Conservation (phyloP, 2,329 filamentous ascomycete genomes). For the Cordyceps cateniannulata region DNA sequence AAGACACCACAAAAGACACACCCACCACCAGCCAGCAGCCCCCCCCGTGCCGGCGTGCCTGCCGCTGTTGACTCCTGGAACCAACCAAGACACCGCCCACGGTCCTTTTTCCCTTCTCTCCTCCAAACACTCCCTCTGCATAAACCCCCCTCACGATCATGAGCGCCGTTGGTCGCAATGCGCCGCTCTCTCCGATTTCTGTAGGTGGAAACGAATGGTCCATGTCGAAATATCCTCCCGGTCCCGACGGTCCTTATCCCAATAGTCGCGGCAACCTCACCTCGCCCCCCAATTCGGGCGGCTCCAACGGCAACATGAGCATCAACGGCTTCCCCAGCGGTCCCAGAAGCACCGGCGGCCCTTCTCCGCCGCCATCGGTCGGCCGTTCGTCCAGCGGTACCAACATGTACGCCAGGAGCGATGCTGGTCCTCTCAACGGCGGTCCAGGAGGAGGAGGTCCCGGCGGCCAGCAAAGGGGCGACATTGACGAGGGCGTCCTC, state of each 20-base stretch:
- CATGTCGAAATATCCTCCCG: conserved; percentile 57
- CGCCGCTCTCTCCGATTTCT: conserved; percentile 75
- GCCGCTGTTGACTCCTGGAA: conserved; percentile 9
- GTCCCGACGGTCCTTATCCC: conserved; percentile 47
- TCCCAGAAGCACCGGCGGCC: conserved; percentile 51
- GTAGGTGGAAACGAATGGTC: conserved; percentile 81
- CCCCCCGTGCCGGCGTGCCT: neutral
- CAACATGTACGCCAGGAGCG: conserved; percentile 59
- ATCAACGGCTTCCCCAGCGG: conserved; percentile 56
- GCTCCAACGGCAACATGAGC: conserved; percentile 47
- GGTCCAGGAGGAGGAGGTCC: neutral
- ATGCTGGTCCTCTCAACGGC: conserved; percentile 52
- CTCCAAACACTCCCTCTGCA: conserved; percentile 21
- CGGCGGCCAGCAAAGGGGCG: conserved; percentile 30
- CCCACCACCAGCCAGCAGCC: neutral
- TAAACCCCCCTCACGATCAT: conserved; percentile 40
- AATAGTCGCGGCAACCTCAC: conserved; percentile 53
- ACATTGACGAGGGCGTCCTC: conserved; percentile 58
- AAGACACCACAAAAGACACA: neutral
- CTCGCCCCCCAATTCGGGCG: conserved; percentile 64
- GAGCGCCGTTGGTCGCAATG: conserved; percentile 57
- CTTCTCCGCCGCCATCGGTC: conserved; percentile 85
- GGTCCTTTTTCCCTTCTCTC: conserved; percentile 4
- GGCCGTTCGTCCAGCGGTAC: conserved; percentile 79
- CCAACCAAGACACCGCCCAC: conserved; percentile 17